Evolutionary conservation across 2,329 filamentous ascomycete species (phyloP), one percentile per base, ranked within the genome.

Genomic region (Pseudogymnoascus sp.): DNA sequence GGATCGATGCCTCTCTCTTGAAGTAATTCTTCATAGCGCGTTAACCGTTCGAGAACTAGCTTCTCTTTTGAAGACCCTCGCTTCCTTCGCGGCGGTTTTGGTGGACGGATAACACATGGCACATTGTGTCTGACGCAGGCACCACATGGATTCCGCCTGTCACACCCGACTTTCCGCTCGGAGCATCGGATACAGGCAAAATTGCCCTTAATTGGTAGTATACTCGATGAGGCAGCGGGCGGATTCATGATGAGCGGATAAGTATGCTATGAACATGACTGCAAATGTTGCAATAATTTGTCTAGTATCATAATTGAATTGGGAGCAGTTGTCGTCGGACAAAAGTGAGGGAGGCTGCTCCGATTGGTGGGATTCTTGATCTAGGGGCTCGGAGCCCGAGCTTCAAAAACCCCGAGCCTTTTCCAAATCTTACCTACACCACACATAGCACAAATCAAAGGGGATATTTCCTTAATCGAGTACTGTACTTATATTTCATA

Each of bases 121-220:
- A 64, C 61, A 59, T 63, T 62, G 37, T 60, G 50, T 64, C 76
- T 80, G 53, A 69, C 64, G 62, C 79, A 80, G 65, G 79, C 80
- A 4, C 75, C 75, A 62, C 79, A 81, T 0, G 77, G 76, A 1
- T 70, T 67, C 21, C 65, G 64, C 42, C 73, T 74, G 64, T 80
- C 74, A 64, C 78, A 80, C 61, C 74, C 78, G 62, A 78, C 74
- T 64, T 78, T 78, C 21, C 76, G 71, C 62, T 63, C 62, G 16
- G 50, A 63, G 50, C 62, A 63, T 13, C 62, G 50, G 35, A 63
- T 31, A 21, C 62, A 63, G 21, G 62, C 62, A 59, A 63, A 63
- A 19, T 53, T 38, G 19, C 19, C 60, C 40, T 59, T 63, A 4
- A 24, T 42, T 26, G 24, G 35, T 26, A 6, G 24, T 16, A 16